These are phyloP conservation scores for Hyphodiscus hymeniophilus DNA, from an alignment of 495 filamentous ascomycete species.

Conservation along the genomic window DNA sequence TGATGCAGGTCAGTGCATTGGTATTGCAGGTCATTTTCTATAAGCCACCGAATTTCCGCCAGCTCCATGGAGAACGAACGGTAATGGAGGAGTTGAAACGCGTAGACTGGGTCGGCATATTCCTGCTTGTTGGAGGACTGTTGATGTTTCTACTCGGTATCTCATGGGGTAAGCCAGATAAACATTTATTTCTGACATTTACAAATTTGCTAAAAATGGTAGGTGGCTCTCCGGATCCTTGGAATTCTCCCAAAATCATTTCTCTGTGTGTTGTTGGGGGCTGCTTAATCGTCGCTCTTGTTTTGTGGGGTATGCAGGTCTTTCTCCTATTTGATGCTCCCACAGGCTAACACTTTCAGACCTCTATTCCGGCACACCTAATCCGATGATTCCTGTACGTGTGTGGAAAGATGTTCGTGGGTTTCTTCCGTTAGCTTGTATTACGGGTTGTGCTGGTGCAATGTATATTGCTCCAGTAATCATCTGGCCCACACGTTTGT, in stretches of 20 bases:
- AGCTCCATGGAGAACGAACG: slow-evolving; percentile 20
- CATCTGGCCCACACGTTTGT: too few species aligned
- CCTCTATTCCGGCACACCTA: too few species aligned
- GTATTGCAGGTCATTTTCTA: slow-evolving; percentile 23
- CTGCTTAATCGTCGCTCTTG: neutral
- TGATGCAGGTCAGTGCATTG: slow-evolving; percentile 19
- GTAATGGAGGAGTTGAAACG: slow-evolving; percentile 20
- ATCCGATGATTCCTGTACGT: too few species aligned
- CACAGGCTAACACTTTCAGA: too few species aligned
- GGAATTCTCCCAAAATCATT: neutral
- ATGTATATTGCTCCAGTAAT: too few species aligned
- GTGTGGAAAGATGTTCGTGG: too few species aligned
- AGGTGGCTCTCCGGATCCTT: neutral
- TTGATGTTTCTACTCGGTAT: neutral
- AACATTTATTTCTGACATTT: slow-evolving; percentile 13
- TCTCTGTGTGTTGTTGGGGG: neutral
- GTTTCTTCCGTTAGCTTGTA: too few species aligned
- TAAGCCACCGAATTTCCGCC: slow-evolving; percentile 23
- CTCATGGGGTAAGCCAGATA: slow-evolving; percentile 34
- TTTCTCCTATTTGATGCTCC: too few species aligned
- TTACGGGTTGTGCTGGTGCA: too few species aligned
- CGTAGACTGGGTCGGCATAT: neutral
- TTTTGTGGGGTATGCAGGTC: too few species aligned
- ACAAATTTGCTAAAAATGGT: neutral
- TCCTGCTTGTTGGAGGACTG: neutral